A percentile compares a stretch with the other conserved stretches of the same genome.
Evolutionary conservation across 2,329 filamentous ascomycete genomes (phyloP).

Genomic region (Ophiostoma sp.): DNA sequence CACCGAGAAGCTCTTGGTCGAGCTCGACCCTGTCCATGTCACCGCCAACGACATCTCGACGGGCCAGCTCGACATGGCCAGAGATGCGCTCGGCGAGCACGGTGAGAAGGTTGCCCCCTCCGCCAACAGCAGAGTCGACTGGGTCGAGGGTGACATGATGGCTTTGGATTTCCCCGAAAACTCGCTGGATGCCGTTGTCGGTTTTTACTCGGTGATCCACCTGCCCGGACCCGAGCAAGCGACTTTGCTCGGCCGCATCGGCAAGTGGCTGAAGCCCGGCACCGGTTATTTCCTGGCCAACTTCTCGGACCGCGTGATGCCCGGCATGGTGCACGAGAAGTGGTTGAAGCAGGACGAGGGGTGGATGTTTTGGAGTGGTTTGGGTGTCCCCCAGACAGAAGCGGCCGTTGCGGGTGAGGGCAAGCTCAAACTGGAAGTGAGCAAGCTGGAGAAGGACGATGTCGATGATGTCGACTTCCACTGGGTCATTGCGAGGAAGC

Average conservation of each 20-base stretch:
- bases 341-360: slow-evolving; percentile 44
- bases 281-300: slow-evolving; percentile 51
- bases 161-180: slow-evolving; percentile 36
- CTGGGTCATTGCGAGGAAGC: slow-evolving; percentile 44
- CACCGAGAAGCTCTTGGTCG: slow-evolving; percentile 35
- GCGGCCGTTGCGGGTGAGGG: slow-evolving; percentile 34
- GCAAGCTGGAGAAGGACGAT: slow-evolving; percentile 37
- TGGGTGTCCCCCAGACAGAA: slow-evolving; percentile 40
- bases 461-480: slow-evolving; percentile 40
- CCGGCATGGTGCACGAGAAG: slow-evolving; percentile 37
- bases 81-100: slow-evolving; percentile 32
- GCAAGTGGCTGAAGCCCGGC: slow-evolving; percentile 52
- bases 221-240: slow-evolving; percentile 53
- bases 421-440: slow-evolving; percentile 39
- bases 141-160: slow-evolving; percentile 44
- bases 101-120: slow-evolving; percentile 24
- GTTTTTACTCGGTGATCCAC: slow-evolving; percentile 57
- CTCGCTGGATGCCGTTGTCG: slow-evolving; percentile 51
- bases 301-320: slow-evolving; percentile 39
- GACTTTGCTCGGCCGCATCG: slow-evolving; percentile 46
- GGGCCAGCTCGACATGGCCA: slow-evolving; percentile 40
- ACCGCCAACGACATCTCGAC: slow-evolving; percentile 46
- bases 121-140: slow-evolving; percentile 31
- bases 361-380: slow-evolving; percentile 49
- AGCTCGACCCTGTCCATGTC: slow-evolving; percentile 32